Base-by-base conservation (phyloP, 257 asterid species). In the Cinchona pubescens region DNA sequence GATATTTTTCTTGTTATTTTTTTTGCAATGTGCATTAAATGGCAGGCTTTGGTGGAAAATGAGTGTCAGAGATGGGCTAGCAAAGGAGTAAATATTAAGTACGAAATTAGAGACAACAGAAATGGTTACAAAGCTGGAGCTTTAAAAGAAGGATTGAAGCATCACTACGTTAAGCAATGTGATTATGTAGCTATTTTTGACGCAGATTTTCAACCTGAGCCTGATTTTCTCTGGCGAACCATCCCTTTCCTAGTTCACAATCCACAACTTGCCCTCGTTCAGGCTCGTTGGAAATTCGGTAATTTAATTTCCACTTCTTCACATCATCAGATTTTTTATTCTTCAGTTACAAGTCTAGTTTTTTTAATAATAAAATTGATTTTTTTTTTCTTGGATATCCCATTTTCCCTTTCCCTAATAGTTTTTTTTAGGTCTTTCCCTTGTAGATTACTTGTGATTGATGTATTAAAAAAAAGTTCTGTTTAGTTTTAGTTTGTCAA, bases 91-190 rank as follows among this genome's bases (percentile, higher is more conserved):
- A 94, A 92, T 69, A 92, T 94, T 7, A 94, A 90, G 81, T 94
- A 94, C 74, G 97, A 94, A 78, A 90, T 92, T 64, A 87, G 99
- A 11, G 92, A 89, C 86, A 94, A 89, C 79, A 83, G 99, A 61
- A 89, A 83, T 74, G 99, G 99, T 4, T 94, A 94, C 88, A 94
- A 94, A 88, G 96, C 98, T 2, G 98, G 98, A 30, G 98, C 98
- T 2, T 81, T 94, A 3, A 94, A 94, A 69, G 84, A 89, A 76
- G 99, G 99, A 4, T 82, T 94, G 42, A 90, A 77, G 23, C 97
- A 86, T 69, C 23, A 87, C 6, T 94, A 94, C 59, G 97, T 88
- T 21, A 94, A 89, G 61, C 90, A 88, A 56, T 94, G 99, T 32
- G 98, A 94, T 46, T 90, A 72, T 67, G 99, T 94, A 2, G 99